These are phyloP conservation scores for Thelephora ganbajun DNA, from an alignment of 768 basidiomycete species.

Conservation along the genomic window DNA sequence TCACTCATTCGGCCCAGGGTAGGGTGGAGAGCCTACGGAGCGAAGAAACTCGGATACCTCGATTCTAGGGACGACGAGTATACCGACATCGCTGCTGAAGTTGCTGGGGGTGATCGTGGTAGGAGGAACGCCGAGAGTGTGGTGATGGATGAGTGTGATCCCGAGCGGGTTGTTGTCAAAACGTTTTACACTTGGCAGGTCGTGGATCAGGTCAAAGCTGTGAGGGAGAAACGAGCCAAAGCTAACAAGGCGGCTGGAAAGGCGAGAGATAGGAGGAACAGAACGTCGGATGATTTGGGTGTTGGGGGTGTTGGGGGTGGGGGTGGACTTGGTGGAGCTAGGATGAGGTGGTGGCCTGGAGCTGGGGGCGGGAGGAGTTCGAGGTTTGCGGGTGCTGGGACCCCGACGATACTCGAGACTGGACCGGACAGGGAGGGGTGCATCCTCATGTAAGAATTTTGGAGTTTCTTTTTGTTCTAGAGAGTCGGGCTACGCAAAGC, in stretches of 20 bases:
- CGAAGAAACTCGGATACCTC: slow-evolving; percentile 53
- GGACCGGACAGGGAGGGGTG: slow-evolving; percentile 42
- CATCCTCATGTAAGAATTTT: slow-evolving; percentile 42
- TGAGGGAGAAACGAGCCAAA: slow-evolving; percentile 55
- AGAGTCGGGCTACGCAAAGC: no score
- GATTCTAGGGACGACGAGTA: slow-evolving; percentile 60
- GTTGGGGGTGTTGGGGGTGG: neutral
- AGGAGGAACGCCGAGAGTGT: slow-evolving; percentile 11
- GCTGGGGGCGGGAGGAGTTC: no score
- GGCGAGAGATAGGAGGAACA: slow-evolving; percentile 23
- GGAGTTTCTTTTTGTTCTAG: slow-evolving; percentile 13
- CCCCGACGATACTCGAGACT: slow-evolving; percentile 29
- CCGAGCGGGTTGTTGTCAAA: slow-evolving; percentile 59
- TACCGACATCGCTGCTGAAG: slow-evolving; percentile 21
- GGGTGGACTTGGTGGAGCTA: no score
- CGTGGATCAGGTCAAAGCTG: slow-evolving; percentile 59
- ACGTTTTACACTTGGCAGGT: slow-evolving; percentile 81
- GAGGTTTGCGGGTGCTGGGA: slow-evolving; percentile 31
- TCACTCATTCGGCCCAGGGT: slow-evolving; percentile 46
- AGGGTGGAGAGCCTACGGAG: slow-evolving; percentile 67
- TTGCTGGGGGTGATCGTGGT: no score
- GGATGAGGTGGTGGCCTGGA: no score
- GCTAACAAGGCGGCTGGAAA: slow-evolving; percentile 25
- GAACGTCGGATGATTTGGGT: slow-evolving; percentile 15
- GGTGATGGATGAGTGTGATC: slow-evolving; percentile 76